Conservation (phyloP, 352 stramenopile species). For the Phytophthora cryptogea region DNA sequence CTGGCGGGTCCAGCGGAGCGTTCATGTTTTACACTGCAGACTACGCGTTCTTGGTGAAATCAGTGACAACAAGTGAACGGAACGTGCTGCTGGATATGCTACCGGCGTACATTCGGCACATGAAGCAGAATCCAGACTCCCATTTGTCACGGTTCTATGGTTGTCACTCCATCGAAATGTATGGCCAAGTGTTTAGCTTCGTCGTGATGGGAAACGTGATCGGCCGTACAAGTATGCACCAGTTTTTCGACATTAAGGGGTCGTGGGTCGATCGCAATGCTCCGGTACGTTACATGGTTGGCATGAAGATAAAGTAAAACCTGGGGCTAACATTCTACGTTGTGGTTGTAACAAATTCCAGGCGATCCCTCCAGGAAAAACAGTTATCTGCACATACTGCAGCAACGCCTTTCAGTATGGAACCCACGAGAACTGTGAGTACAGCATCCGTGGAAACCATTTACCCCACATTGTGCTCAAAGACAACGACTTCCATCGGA, state of each 20-base stretch:
- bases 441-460: conserved; percentile 81
- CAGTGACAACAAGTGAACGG: conserved; percentile 80
- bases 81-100: conserved; percentile 84
- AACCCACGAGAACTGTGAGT: conserved; percentile 68
- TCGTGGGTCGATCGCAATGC: conserved; percentile 89
- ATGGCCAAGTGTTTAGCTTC: conserved; percentile 87
- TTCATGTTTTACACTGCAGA: conserved; percentile 94
- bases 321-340: conserved; percentile 3
- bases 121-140: conserved; percentile 77
- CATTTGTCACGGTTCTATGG: conserved; percentile 91
- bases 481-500: conserved; percentile 89
- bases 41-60: conserved; percentile 89
- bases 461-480: conserved; percentile 80
- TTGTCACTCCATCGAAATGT: conserved; percentile 91
- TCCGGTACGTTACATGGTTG: conserved; percentile 41
- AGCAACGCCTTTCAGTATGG: conserved; percentile 81
- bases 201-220: conserved; percentile 93
- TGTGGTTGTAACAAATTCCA: conserved; percentile 19
- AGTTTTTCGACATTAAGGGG: conserved; percentile 92
- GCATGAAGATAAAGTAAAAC: conserved; percentile 3
- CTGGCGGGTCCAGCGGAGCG: conserved; percentile 81
- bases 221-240: conserved; percentile 80
- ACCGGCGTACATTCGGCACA: conserved; percentile 78
- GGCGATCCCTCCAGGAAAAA: conserved; percentile 80
- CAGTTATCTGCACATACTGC: conserved; percentile 86